phyloP scores from a whole-genome alignment of 2,329 filamentous ascomycete species.

The Arthroderma sp. region DNA sequence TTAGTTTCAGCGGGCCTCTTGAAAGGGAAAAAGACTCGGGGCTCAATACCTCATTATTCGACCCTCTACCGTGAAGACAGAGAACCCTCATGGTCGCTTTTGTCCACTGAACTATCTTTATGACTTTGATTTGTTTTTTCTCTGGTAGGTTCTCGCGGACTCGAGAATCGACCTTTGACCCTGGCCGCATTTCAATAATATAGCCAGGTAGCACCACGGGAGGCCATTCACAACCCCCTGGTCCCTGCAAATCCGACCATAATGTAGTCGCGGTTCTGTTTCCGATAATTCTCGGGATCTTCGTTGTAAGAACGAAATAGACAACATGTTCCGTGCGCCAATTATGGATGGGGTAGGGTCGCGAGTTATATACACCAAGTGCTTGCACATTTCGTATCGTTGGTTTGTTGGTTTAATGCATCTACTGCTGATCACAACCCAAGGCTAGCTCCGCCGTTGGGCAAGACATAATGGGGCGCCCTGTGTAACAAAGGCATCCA shows the following conservation, averaged over 20 bases:
- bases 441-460: too few relatives aligned
- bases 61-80: conserved; percentile 9
- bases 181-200: not conserved
- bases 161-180: not conserved
- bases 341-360: too few relatives aligned
- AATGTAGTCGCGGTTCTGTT: not conserved
- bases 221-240: not conserved
- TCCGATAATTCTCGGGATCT: not conserved
- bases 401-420: too few relatives aligned
- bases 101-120: not conserved
- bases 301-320: too few relatives aligned
- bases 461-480: too few relatives aligned
- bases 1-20: not conserved
- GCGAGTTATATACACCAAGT: too few relatives aligned
- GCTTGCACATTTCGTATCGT: too few relatives aligned
- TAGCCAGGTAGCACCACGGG: not conserved
- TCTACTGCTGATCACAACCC: too few relatives aligned
- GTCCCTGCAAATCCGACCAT: not conserved
- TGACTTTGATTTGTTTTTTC: too few relatives aligned
- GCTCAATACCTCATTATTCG: conserved; percentile 6
- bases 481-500: too few relatives aligned
- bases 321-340: too few relatives aligned
- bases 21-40: not conserved
- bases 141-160: too few relatives aligned
- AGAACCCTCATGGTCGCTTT: conserved; percentile 6